A percentile compares a stretch with the other conserved stretches of the same genome.
These are phyloP conservation scores for Hericium erinaceus DNA, from an alignment of 768 basidiomycete species.

Conservation along the genomic window DNA sequence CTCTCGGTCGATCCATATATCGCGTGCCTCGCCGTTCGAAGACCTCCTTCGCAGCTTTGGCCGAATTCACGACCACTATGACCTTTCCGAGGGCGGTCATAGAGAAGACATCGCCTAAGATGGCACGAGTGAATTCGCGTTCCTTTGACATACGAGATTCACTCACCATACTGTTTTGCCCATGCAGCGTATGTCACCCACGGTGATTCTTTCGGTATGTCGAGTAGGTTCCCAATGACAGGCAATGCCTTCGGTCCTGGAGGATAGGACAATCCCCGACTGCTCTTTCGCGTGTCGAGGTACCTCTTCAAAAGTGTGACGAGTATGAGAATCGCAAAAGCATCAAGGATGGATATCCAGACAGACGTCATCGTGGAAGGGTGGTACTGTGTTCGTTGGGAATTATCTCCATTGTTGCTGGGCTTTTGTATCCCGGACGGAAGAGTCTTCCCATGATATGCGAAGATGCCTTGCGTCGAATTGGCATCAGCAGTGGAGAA, in stretches of 20 bases:
- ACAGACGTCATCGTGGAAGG: too few species aligned
- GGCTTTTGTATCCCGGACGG: too few species aligned
- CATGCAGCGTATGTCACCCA: constrained; percentile 9
- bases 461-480: too few species aligned
- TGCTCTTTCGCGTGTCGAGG: background rate
- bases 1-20: background rate
- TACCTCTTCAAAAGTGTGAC: background rate
- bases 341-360: too few species aligned
- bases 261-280: background rate
- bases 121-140: background rate
- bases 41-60: background rate
- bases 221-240: constrained; percentile 9
- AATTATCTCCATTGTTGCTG: too few species aligned
- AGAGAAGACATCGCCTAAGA: background rate
- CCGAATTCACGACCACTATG: background rate
- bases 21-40: background rate
- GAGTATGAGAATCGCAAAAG: too few species aligned
- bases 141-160: constrained; percentile 2
- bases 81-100: background rate
- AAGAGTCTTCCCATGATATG: too few species aligned
- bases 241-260: constrained; percentile 12
- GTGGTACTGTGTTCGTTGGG: too few species aligned
- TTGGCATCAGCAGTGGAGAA: too few species aligned
- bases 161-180: background rate
- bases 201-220: constrained; percentile 7